These are phyloP conservation scores for Cladorrhinum samala DNA, from an alignment of 495 filamentous ascomycete genomes.

Conservation along the genomic window DNA sequence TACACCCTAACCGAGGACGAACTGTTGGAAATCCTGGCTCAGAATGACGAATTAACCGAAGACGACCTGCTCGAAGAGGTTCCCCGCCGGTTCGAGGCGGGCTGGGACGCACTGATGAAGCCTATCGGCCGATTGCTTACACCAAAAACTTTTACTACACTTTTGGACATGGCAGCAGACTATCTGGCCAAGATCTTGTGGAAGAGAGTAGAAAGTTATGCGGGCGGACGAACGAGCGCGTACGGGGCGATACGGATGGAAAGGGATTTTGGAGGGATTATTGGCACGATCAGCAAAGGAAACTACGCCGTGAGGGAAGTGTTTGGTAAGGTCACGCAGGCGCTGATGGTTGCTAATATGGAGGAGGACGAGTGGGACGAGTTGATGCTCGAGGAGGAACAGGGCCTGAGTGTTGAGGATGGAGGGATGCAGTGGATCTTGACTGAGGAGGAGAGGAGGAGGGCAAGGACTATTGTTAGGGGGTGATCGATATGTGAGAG, in stretches of 20 bases:
- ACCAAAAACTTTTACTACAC: constrained; percentile 54
- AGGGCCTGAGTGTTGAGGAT: constrained; percentile 38
- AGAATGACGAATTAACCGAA: constrained; percentile 44
- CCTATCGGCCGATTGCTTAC: constrained; percentile 86
- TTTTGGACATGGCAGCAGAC: constrained; percentile 64
- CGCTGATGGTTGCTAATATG: constrained; percentile 88
- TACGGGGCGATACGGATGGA: constrained; percentile 84
- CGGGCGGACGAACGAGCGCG: constrained; percentile 65
- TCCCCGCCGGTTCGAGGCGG: constrained; percentile 64
- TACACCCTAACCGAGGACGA: constrained; percentile 57
- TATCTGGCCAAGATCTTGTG: constrained; percentile 74
- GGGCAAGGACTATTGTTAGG: constrained; percentile 45
- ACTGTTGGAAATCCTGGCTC: constrained; percentile 38
- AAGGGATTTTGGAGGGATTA: constrained; percentile 75
- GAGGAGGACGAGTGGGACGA: constrained; percentile 98
- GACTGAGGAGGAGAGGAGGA: constrained; percentile 47
- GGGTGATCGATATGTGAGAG: no score
- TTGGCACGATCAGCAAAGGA: constrained; percentile 67
- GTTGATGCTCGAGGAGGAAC: constrained; percentile 26
- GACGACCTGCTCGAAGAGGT: constrained; percentile 54
- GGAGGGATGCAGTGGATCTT: constrained; percentile 50
- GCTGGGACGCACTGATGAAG: constrained; percentile 77
- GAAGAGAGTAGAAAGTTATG: constrained; percentile 83
- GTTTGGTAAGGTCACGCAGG: constrained; percentile 76
- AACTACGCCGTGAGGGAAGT: constrained; percentile 74